Base-by-base conservation (phyloP, 2,329 filamentous ascomycete species). In the Penicillium sp. region DNA sequence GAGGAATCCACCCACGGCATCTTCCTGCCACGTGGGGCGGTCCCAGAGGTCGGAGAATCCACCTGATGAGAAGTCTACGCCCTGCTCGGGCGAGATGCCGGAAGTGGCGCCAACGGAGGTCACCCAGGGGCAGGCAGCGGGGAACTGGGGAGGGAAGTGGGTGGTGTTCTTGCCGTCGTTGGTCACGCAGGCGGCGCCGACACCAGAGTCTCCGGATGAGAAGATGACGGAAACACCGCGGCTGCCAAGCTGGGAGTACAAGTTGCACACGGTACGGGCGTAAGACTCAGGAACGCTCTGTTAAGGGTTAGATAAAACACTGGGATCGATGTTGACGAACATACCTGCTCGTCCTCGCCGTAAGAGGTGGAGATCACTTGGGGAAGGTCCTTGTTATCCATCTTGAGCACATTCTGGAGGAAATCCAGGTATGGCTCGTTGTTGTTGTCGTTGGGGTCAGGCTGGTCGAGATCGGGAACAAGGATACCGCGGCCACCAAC, bases 211-310 rank as follows among this genome's bases (percentile, higher is more conserved):
- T 16, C 79, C 79, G 1, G 77, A 79, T 3, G 78, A 77, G 56
- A 80, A 76, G 57, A 81, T 64, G 18, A 81, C 67, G 4, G 74
- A 77, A 2, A 79, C 75, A 22, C 79, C 79, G 45, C 79, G 78
- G 54, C 78, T 72, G 16, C 78, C 79, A 22, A 82, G 75, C 59
- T 82, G 81, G 49, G 78, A 71, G 63, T 70, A 78, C 39, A 78
- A 66, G 56, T 72, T 73, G 60, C 76, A 79, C 42, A 78, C 72
- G 21, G 61, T 59, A 41, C 60, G 62, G 47, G 75, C 72, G 56
- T 76, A 76, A 27, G 49, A 61, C 31, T 65, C 62, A 3, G 73
- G 72, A 14, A 75, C 62, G 45, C 66, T 71, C 67, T 70, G 44
- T 3, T 69, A 3, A 10, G 27, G 10, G 9, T 21, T 18, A 44